phyloP scores from a whole-genome alignment of 495 filamentous ascomycete genomes.

The Aspergillus asperescens region DNA sequence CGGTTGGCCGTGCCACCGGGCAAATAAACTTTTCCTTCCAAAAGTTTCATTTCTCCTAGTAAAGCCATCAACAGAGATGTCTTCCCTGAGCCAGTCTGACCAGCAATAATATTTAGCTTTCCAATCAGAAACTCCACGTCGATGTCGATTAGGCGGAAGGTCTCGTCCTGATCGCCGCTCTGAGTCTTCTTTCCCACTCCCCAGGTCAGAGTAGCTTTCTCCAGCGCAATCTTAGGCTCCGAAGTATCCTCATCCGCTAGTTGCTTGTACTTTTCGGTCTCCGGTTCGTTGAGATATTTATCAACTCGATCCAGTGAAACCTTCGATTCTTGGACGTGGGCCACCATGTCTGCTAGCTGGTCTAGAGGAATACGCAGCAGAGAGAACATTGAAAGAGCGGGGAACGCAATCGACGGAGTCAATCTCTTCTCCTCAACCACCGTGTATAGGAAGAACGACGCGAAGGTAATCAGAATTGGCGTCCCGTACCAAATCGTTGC shows the following conservation, averaged over 20 bases:
- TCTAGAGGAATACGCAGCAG: constrained; percentile 93
- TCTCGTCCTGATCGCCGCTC: constrained; percentile 26
- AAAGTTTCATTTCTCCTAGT: constrained; percentile 90
- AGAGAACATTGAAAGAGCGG: constrained; percentile 90
- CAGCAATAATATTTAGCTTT: constrained; percentile 83
- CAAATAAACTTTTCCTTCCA: constrained; percentile 75
- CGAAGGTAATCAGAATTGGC: constrained; percentile 90
- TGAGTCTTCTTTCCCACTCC: constrained; percentile 45
- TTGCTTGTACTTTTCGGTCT: constrained; percentile 95
- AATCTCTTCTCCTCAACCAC: constrained; percentile 83
- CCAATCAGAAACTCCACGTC: constrained; percentile 72
- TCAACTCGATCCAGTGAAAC: constrained; percentile 97
- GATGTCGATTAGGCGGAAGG: constrained; percentile 79
- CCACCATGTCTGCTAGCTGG: constrained; percentile 97
- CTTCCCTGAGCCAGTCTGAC: constrained; percentile 91
- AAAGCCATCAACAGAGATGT: constrained; percentile 93
- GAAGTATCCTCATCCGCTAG: constrained; percentile 61
- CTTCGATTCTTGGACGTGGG: constrained; percentile 95
- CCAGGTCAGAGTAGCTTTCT: constrained; percentile 83
- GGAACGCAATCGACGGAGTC: constrained; percentile 92
- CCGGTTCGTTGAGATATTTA: constrained; percentile 88
- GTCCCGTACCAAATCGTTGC: constrained; percentile 96
- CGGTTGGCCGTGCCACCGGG: constrained; percentile 73
- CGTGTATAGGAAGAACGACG: constrained; percentile 92
- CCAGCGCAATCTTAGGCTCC: constrained; percentile 69